These are phyloP conservation scores for Russula brevipes DNA, from an alignment of 768 basidiomycete species.

Conservation along the genomic window DNA sequence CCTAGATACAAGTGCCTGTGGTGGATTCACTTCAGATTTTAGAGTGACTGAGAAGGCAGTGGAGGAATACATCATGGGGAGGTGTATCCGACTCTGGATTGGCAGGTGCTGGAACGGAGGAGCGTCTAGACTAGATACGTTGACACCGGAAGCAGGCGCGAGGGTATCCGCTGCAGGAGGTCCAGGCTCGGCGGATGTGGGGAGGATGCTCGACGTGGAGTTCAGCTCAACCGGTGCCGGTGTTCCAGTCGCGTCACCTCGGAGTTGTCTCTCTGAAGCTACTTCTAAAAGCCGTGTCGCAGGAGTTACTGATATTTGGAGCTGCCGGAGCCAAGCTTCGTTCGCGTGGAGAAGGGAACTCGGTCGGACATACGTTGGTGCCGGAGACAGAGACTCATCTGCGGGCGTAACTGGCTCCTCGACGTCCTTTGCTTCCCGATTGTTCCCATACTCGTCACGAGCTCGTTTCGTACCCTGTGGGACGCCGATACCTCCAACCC, in stretches of 20 bases:
- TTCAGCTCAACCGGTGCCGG: background rate
- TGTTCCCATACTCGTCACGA: background rate
- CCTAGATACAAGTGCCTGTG: conserved; percentile 1
- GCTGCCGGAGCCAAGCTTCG: conserved; percentile 17
- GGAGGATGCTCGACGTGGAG: background rate
- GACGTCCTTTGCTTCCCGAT: background rate
- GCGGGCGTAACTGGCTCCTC: background rate
- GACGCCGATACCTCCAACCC: conserved; percentile 28
- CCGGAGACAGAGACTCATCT: background rate
- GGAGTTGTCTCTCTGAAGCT: background rate
- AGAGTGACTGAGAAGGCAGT: background rate
- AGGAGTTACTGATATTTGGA: background rate
- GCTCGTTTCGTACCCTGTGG: background rate
- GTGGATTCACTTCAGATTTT: too few relatives aligned
- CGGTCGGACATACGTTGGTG: background rate
- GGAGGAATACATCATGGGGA: conserved; percentile 24
- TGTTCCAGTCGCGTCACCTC: background rate
- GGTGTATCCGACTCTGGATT: conserved; percentile 3
- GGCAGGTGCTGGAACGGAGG: background rate
- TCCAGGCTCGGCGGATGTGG: background rate
- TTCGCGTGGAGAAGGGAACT: conserved; percentile 16
- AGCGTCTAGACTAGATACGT: background rate
- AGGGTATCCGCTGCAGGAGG: background rate
- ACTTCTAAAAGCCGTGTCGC: background rate
- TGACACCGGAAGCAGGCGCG: background rate